Percentiles rank a stretch among this genome's conserved stretches.
phyloP scores from a whole-genome alignment of 352 stramenopile species.

The Phytophthora citrophthora region DNA sequence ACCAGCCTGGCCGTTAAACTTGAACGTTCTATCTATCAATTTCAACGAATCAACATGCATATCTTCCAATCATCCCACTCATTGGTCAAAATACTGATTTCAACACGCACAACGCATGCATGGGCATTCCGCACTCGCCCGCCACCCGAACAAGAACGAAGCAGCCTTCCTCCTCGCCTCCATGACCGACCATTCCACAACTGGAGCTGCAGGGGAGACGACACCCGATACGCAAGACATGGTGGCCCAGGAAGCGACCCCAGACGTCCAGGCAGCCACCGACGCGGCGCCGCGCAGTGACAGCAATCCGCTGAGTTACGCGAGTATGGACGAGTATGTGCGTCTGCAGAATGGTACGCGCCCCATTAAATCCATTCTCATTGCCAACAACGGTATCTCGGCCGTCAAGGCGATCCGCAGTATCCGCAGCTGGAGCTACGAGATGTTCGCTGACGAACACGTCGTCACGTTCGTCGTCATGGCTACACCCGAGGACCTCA shows the following conservation, averaged over 20 bases:
- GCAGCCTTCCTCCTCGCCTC: slow-evolving; percentile 7
- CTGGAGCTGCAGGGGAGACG: slow-evolving; percentile 40
- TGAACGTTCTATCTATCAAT: not conserved
- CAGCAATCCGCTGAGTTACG: slow-evolving; percentile 78
- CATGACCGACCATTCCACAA: slow-evolving; percentile 48
- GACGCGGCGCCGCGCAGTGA: slow-evolving; percentile 49
- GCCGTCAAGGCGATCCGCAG: slow-evolving; percentile 99
- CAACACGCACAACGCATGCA: slow-evolving; percentile 6
- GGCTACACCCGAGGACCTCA: slow-evolving; percentile 99
- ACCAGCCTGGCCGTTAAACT: slow-evolving; percentile 20
- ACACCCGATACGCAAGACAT: slow-evolving; percentile 35
- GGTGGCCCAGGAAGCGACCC: slow-evolving; percentile 38
- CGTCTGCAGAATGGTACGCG: slow-evolving; percentile 87
- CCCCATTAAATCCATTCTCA: slow-evolving; percentile 97
- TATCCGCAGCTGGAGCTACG: slow-evolving; percentile 98
- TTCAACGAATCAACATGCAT: slow-evolving; percentile 7
- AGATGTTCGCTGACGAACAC: slow-evolving; percentile 96
- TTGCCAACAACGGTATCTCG: slow-evolving; percentile 99
- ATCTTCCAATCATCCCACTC: not conserved
- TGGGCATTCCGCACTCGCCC: slow-evolving; percentile 17
- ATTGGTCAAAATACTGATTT: slow-evolving; percentile 19
- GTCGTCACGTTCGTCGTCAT: slow-evolving; percentile 99
- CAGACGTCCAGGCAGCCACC: not conserved
- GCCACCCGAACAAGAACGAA: slow-evolving; percentile 38
- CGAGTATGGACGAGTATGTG: slow-evolving; percentile 94